Evolutionary conservation across 805 yeast species (phyloP).

Genomic region (Monosporozyma solicola): DNA sequence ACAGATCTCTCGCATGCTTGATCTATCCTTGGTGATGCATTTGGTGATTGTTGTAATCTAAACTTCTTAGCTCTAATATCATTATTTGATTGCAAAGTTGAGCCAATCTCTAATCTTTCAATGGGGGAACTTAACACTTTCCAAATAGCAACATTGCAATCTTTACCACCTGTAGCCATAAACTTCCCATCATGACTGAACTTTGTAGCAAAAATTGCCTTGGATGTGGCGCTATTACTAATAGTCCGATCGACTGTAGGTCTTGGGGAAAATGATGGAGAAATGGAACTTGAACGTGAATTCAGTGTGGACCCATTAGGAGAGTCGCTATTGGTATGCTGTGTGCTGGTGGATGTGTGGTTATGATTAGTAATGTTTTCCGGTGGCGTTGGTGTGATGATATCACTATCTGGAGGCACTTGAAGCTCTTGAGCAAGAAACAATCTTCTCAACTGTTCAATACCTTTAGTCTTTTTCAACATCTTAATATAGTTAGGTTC

Average conservation of each 20-base stretch:
- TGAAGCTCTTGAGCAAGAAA: conserved; percentile 58
- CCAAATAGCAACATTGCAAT: conserved; percentile 62
- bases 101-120: conserved; percentile 45
- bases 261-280: conserved; percentile 2
- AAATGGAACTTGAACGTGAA: not conserved
- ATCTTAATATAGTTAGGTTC: conserved; percentile 50
- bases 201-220: conserved; percentile 60
- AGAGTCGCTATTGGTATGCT: not conserved
- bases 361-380: not conserved
- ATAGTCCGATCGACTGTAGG: not conserved
- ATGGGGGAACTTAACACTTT: conserved; percentile 66
- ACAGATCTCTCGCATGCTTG: not conserved
- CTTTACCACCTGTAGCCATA: conserved; percentile 78
- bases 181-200: conserved; percentile 76
- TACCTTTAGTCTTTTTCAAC: conserved; percentile 37
- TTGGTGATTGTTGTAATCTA: conserved; percentile 4
- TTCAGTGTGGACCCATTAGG: conserved; percentile 8
- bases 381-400: not conserved
- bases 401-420: conserved; percentile 1
- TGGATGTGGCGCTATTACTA: conserved; percentile 1
- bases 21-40: not conserved
- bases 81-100: conserved; percentile 10
- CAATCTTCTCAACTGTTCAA: conserved; percentile 42
- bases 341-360: not conserved
- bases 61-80: conserved; percentile 4